Evolutionary conservation across 2,329 filamentous ascomycete species (phyloP).

Genomic region (Xylaria sp.): DNA sequence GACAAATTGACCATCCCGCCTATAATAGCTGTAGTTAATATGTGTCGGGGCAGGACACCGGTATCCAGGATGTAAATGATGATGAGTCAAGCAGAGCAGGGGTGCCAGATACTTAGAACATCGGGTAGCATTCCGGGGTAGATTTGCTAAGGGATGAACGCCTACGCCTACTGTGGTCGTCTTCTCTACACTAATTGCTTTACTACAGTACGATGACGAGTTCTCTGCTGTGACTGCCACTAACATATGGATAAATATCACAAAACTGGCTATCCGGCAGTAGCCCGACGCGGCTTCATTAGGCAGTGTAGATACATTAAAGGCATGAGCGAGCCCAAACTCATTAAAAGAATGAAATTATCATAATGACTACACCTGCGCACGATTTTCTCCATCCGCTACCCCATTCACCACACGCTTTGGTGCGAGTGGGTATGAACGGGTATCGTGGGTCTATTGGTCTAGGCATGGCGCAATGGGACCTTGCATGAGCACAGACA

Average conservation of each 20-base stretch:
- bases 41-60: background rate
- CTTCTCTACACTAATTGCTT: no score
- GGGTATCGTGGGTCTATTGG: constrained; percentile 13
- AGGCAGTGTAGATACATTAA: constrained; percentile 11
- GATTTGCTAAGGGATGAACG: background rate
- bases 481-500: constrained; percentile 24
- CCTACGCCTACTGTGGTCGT: no score
- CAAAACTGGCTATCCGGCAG: constrained; percentile 17
- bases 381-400: background rate
- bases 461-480: constrained; percentile 2
- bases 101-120: background rate
- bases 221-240: background rate
- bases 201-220: background rate
- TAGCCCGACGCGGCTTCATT: constrained; percentile 14
- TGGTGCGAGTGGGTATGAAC: constrained; percentile 5
- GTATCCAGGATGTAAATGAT: background rate
- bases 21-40: background rate
- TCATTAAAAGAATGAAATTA: background rate
- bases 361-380: background rate
- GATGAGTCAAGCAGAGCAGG: background rate
- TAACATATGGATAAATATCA: constrained; percentile 30
- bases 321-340: constrained; percentile 9
- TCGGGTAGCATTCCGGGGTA: constrained; percentile 8
- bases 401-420: constrained; percentile 14
- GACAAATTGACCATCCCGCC: constrained; percentile 9